A percentile compares a stretch with the other conserved stretches of the same genome.
Conservation (phyloP, 331 rosid genomes). For the Quercus lobata region DNA sequence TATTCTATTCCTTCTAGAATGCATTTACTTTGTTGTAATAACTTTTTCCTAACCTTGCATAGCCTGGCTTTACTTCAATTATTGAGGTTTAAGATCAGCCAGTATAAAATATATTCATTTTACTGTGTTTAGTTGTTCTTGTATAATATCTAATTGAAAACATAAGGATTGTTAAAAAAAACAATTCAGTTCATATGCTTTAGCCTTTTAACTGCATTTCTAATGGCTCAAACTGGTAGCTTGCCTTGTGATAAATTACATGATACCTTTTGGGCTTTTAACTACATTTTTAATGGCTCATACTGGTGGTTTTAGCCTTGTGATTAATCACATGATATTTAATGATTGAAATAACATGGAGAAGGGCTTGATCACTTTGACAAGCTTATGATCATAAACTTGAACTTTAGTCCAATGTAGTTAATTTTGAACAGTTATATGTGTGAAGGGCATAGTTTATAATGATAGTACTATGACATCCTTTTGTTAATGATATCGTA, state of each 20-base stretch:
- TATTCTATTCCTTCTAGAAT: background rate
- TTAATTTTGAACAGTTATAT: background rate
- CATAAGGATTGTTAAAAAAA: background rate
- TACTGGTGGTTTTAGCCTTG: background rate
- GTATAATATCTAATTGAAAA: background rate
- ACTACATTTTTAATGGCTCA: background rate
- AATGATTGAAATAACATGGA: background rate
- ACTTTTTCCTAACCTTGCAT: background rate
- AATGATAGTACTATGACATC: background rate
- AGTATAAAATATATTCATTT: background rate
- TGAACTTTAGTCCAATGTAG: too few species aligned
- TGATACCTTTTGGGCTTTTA: background rate
- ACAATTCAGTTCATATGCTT: background rate
- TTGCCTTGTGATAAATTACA: background rate
- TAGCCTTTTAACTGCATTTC: background rate
- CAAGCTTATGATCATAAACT: too few species aligned
- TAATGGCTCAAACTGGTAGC: background rate
- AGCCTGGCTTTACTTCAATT: background rate
- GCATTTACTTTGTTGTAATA: background rate
- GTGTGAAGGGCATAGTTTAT: background rate
- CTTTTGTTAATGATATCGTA: constrained; percentile 8
- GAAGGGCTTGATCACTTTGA: background rate
- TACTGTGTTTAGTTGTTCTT: background rate
- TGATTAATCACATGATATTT: background rate
- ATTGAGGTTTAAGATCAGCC: background rate